A percentile compares a stretch with the other conserved stretches of the same genome.
These are phyloP conservation scores for Aureobasidium sp. DNA, from an alignment of 2,329 filamentous ascomycete genomes.

Conservation along the genomic window DNA sequence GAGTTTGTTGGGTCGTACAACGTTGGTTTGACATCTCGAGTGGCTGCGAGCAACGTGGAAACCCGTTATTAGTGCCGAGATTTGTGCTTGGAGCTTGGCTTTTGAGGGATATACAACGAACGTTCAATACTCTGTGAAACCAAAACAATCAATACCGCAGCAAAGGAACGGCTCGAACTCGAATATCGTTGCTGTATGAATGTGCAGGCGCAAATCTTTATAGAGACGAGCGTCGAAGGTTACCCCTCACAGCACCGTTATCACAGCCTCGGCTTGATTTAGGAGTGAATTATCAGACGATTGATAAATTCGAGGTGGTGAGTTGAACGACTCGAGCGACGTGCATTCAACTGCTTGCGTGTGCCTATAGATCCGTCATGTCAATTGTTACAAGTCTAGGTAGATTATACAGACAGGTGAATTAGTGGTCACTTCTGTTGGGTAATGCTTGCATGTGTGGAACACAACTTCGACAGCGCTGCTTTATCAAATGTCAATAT, in stretches of 20 bases:
- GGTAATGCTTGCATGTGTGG: not conserved
- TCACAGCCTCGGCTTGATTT: not conserved
- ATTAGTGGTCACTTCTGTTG: not conserved
- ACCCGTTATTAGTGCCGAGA: slow-evolving; percentile 2
- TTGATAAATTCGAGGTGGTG: not conserved
- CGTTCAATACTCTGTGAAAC: not conserved
- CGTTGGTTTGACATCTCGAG: slow-evolving; percentile 11
- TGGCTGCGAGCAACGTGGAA: slow-evolving; percentile 8
- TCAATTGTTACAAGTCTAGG: not conserved
- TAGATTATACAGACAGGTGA: not conserved
- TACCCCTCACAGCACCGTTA: not conserved
- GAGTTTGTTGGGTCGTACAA: slow-evolving; percentile 12
- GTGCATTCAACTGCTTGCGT: not conserved
- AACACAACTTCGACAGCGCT: not conserved
- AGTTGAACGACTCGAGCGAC: not conserved
- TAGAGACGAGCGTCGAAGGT: not conserved
- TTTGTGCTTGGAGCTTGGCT: not conserved
- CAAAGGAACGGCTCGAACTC: not conserved
- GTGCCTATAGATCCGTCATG: not conserved
- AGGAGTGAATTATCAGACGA: not conserved
- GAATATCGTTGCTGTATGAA: not conserved
- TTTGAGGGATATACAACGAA: slow-evolving; percentile 7
- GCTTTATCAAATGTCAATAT: not conserved
- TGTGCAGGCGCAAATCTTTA: not conserved
- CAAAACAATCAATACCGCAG: slow-evolving; percentile 11